Evolutionary conservation across 2,329 filamentous ascomycete species (phyloP), one percentile per base, ranked within the genome.

Genomic region (Paraphoma chrysanthemicola): DNA sequence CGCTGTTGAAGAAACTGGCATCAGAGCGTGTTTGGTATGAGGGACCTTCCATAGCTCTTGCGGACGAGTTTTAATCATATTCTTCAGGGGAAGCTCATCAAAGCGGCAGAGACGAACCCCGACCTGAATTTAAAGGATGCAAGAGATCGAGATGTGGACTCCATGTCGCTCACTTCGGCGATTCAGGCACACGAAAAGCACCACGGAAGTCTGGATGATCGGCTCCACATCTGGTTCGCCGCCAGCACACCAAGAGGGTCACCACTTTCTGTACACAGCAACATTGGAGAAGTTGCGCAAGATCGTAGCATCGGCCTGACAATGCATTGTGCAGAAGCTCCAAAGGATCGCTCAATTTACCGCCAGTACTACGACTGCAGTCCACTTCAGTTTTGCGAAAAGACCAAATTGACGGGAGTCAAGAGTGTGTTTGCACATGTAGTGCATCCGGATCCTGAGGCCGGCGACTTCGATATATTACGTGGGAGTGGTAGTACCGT

Each of bases 211-310:
- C 77, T 69, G 47, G 69, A 78, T 57, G 75, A 76, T 44, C 75
- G 81, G 0, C 71, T 83, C 17, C 77, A 80, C 28, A 78, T 83
- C 11, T 83, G 82, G 81, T 77, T 81, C 48, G 78, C 81, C 1
- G 78, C 78, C 8, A 77, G 79, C 18, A 83, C 81, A 9, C 81
- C 81, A 9, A 74, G 81, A 50, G 81, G 81, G 59, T 78, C 77
- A 8, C 63, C 76, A 1, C 64, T 78, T 23, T 63, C 70, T 1
- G 71, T 75, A 1, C 79, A 81, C 60, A 63, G 68, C 7, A 73
- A 76, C 43, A 80, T 83, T 59, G 80, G 79, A 3, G 67, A 74
- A 9, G 71, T 79, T 11, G 81, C 78, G 31, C 59, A 57, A 6
- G 62, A 70, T 14, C 78, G 78, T 48, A 67, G 67, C 17, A 80